Evolutionary conservation across 1,139 yeast species (phyloP).

Genomic region (Hyphopichia pseudoburtonii): DNA sequence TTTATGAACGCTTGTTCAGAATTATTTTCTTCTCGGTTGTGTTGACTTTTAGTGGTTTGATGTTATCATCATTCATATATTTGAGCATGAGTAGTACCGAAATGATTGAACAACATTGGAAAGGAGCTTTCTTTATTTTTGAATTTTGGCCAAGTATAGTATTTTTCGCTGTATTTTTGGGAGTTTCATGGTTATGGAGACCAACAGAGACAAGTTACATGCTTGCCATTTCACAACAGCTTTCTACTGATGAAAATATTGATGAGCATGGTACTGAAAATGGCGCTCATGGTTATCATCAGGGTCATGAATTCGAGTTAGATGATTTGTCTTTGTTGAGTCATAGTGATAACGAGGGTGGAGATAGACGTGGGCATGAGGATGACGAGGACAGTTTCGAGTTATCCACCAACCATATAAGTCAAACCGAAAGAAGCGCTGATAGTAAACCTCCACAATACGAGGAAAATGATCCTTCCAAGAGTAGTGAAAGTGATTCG

Average conservation of each 20-base stretch:
- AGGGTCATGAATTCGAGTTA: conserved; percentile 63
- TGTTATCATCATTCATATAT: conserved; percentile 68
- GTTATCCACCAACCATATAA: conserved; percentile 21
- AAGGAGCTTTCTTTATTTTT: conserved; percentile 79
- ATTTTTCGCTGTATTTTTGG: conserved; percentile 78
- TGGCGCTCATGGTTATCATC: conserved; percentile 27
- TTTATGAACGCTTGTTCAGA: conserved; percentile 78
- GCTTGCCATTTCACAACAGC: conserved; percentile 91
- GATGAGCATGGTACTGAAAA: conserved; percentile 59
- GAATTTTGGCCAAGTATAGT: conserved; percentile 96
- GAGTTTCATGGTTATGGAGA: conserved; percentile 92
- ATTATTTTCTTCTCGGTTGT: conserved; percentile 69
- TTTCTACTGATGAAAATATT: conserved; percentile 63
- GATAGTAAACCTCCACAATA: conserved; percentile 23
- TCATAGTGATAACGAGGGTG: conserved; percentile 44
- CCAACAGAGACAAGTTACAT: conserved; percentile 95
- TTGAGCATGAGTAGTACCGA: conserved; percentile 74
- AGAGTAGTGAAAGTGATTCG: conserved; percentile 8
- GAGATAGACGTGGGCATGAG: conserved; percentile 10
- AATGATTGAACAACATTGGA: conserved; percentile 88
- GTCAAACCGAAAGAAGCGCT: conserved; percentile 7
- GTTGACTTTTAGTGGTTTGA: conserved; percentile 54
- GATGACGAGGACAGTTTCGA: conserved; percentile 38
- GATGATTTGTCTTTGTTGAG: conserved; percentile 69
- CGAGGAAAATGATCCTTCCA: conserved; percentile 17